These are phyloP conservation scores for Forsythia suspensa DNA, from an alignment of 257 asterid species.

Conservation along the genomic window DNA sequence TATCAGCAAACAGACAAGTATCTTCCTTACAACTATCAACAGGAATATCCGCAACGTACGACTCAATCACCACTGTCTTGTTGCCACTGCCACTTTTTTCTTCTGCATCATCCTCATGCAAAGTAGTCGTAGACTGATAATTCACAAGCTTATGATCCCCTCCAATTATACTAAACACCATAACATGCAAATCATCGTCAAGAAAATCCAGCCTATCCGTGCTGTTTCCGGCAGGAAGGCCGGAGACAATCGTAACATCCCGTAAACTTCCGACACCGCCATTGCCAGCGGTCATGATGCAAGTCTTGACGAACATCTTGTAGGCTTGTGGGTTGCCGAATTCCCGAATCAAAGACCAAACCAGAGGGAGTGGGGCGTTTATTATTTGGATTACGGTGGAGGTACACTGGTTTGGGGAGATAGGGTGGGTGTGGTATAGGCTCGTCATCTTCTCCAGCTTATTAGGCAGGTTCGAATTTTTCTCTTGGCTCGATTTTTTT, in stretches of 20 bases:
- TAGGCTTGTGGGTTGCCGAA: constrained; percentile 51
- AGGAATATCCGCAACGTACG: constrained; percentile 63
- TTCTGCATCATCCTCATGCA: constrained; percentile 24
- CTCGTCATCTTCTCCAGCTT: no score
- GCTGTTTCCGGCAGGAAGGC: constrained; percentile 29
- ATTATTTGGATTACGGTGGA: constrained; percentile 37
- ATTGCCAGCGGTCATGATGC: constrained; percentile 31
- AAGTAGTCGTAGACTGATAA: constrained; percentile 41
- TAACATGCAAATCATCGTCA: constrained; percentile 37
- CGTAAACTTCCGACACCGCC: constrained; percentile 49
- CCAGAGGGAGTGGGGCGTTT: constrained; percentile 47
- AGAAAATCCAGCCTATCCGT: constrained; percentile 47
- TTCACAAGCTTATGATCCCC: constrained; percentile 58
- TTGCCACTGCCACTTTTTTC: constrained; percentile 3
- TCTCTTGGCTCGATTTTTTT: no score
- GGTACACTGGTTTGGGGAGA: constrained; percentile 34
- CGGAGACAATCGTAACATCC: constrained; percentile 37
- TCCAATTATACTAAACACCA: constrained; percentile 5
- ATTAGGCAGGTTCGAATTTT: no score
- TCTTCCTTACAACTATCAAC: constrained; percentile 44
- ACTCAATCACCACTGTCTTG: constrained; percentile 50
- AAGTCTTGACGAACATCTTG: constrained; percentile 39
- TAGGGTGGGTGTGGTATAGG: constrained; percentile 22
- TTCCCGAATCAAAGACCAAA: constrained; percentile 46
- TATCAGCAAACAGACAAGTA: constrained; percentile 51